A percentile compares a stretch with the other conserved stretches of the same genome.
phyloP scores from a whole-genome alignment of 2,329 filamentous ascomycete genomes.

The Tolypocladium pustulatum region DNA sequence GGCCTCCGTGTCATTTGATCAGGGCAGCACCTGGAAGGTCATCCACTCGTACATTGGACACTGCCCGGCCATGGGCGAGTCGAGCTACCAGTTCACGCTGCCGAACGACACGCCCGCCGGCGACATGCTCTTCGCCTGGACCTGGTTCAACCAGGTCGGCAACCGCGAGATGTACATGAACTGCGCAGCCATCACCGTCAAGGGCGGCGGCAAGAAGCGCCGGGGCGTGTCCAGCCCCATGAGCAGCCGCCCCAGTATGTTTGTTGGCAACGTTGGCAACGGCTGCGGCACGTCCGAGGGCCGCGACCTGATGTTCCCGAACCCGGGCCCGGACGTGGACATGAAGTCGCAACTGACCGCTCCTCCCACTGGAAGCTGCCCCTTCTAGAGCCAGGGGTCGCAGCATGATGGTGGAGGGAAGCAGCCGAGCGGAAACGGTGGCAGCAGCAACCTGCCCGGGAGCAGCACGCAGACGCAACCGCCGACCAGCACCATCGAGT shows the following conservation, averaged over 20 bases:
- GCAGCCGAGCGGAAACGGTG: background rate
- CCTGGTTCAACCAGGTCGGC: conserved; percentile 65
- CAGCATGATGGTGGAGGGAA: background rate
- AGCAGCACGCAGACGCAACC: background rate
- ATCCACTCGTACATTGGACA: conserved; percentile 45
- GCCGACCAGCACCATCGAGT: background rate
- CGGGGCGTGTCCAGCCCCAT: conserved; percentile 26
- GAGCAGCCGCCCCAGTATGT: conserved; percentile 52
- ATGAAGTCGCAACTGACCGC: conserved; percentile 23
- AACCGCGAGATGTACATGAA: conserved; percentile 87
- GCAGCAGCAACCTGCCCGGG: background rate
- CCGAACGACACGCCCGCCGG: conserved; percentile 50
- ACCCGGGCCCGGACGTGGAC: conserved; percentile 48
- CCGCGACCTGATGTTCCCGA: conserved; percentile 52
- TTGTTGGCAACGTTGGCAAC: conserved; percentile 57
- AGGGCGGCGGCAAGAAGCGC: conserved; percentile 24
- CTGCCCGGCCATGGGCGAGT: conserved; percentile 34
- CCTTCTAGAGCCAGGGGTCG: conserved; percentile 8
- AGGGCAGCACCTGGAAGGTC: conserved; percentile 60
- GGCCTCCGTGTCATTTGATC: conserved; percentile 63
- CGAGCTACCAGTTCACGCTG: conserved; percentile 54
- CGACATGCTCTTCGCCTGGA: conserved; percentile 63
- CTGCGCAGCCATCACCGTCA: conserved; percentile 61
- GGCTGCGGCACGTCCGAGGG: conserved; percentile 48
- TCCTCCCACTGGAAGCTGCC: conserved; percentile 24